A percentile compares a stretch with the other conserved stretches of the same genome.
phyloP scores from a whole-genome alignment of 352 stramenopile genomes.

The Pythium monospermum region DNA sequence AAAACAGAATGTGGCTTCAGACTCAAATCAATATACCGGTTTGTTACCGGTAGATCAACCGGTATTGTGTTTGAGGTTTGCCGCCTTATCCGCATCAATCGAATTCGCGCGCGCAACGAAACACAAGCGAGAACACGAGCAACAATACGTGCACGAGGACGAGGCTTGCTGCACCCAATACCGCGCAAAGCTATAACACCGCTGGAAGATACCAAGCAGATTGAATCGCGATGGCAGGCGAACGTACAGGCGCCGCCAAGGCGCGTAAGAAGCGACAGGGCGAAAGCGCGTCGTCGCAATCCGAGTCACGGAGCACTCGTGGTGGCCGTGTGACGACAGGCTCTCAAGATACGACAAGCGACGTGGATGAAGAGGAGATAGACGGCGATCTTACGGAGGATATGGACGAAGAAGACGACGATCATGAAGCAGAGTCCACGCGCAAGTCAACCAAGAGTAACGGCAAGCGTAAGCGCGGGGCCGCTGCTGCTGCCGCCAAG shows the following conservation, averaged over 20 bases:
- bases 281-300: conserved; percentile 1
- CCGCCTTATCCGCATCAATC: not conserved
- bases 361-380: conserved; percentile 17
- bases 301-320: not conserved
- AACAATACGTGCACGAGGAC: no score
- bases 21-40: no score
- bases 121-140: not conserved
- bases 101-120: not conserved
- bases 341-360: conserved; percentile 20
- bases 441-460: not conserved
- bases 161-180: no score
- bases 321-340: conserved; percentile 12
- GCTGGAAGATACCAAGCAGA: not conserved
- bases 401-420: not conserved
- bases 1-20: no score
- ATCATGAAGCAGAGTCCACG: not conserved
- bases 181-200: conserved; percentile 6
- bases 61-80: not conserved
- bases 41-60: no score
- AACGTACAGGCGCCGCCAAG: conserved; percentile 14
- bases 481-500: conserved; percentile 9
- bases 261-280: conserved; percentile 22
- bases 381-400: no score
- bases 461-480: conserved; percentile 18
- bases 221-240: not conserved